Base-by-base conservation (phyloP, 2,329 filamentous ascomycete genomes). In the Pseudogymnoascus sp. region DNA sequence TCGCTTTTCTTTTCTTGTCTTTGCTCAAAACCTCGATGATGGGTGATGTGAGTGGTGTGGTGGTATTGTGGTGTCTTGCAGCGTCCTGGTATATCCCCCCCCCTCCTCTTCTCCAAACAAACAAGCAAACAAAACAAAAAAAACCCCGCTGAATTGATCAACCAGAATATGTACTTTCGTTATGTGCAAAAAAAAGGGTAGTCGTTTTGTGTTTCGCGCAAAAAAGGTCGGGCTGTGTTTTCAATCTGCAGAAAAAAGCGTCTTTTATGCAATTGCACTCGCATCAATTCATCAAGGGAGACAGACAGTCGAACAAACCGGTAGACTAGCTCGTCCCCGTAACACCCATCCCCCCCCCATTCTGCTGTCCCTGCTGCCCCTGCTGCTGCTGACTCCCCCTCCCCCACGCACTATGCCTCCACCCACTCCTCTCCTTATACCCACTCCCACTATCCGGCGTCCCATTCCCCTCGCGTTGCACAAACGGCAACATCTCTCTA, bases 331-430 rank as follows among this genome's bases (percentile, higher is more conserved):
- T 66, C 21, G 71, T 68, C 62, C 72, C 72, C 60, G 71, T 71
- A 6, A 75, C 71, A 2, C 72, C 72, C 18, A 75, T 68, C 3
- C 71, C 71, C 8, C 71, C 72, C 64, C 31, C 31, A 34, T 34
- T 34, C 31, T 34, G 69, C 61, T 71, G 69, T 8, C 29, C 29
- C 29, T 31, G 29, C 29, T 21, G 21, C 29, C 29, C 29, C 29
- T 8, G 1, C 61, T 71, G 36, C 21, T 47, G 42, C 42, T 47
- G 42, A 5, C 29, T 5, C 29, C 29, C 29, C 29, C 29, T 12
- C 45, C 45, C 71, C 72, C 72, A 75, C 51, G 66, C 71, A 1
- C 72, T 73, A 65, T 73, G 70, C 21, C 71, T 69, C 64, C 73
- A 73, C 26, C 73, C 71, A 18, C 69, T 68, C 18, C 64, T 39